Conservation (phyloP, 495 filamentous ascomycete genomes). For the Chaetomium cochliodes region DNA sequence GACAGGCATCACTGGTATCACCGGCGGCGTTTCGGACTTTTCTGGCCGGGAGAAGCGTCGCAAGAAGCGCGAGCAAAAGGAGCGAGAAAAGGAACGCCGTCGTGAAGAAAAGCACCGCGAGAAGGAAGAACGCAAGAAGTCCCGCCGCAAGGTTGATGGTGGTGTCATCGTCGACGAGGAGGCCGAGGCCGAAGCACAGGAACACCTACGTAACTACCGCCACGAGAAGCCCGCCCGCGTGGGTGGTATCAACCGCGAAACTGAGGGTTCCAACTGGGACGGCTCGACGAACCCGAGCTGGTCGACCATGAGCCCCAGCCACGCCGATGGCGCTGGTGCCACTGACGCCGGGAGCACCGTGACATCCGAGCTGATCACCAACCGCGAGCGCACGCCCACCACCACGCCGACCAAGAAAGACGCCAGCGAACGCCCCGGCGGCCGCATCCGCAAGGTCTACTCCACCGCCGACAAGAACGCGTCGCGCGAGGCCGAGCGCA, state of each 20-base stretch:
- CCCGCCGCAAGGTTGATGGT: conserved; percentile 44
- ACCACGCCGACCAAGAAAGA: conserved; percentile 51
- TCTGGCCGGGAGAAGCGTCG: conserved; percentile 47
- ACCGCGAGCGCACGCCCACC: conserved; percentile 54
- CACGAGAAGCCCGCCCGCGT: conserved; percentile 80
- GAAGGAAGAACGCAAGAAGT: conserved; percentile 44
- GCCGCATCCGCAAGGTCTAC: conserved; percentile 57
- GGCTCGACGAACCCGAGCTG: conserved; percentile 54
- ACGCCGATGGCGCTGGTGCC: conserved; percentile 30
- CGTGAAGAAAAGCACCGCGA: conserved; percentile 45
- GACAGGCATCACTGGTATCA: conserved; percentile 49
- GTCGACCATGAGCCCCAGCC: conserved; percentile 37
- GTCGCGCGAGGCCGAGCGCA: conserved; percentile 44
- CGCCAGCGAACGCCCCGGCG: conserved; percentile 29
- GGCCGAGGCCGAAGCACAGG: conserved; percentile 65
- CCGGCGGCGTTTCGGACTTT: conserved; percentile 47
- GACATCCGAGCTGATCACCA: conserved; percentile 52
- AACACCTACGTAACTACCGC: conserved; percentile 66
- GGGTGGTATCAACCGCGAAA: conserved; percentile 76
- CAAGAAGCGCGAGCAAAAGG: conserved; percentile 52
- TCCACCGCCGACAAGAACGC: conserved; percentile 49
- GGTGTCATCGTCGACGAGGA: conserved; percentile 54
- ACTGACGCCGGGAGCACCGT: conserved; percentile 56
- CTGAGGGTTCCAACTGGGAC: conserved; percentile 72
- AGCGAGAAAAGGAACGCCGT: conserved; percentile 48